A percentile compares a stretch with the other conserved stretches of the same genome.
These are phyloP conservation scores for Podospora australis DNA, from an alignment of 495 filamentous ascomycete genomes.

Conservation along the genomic window DNA sequence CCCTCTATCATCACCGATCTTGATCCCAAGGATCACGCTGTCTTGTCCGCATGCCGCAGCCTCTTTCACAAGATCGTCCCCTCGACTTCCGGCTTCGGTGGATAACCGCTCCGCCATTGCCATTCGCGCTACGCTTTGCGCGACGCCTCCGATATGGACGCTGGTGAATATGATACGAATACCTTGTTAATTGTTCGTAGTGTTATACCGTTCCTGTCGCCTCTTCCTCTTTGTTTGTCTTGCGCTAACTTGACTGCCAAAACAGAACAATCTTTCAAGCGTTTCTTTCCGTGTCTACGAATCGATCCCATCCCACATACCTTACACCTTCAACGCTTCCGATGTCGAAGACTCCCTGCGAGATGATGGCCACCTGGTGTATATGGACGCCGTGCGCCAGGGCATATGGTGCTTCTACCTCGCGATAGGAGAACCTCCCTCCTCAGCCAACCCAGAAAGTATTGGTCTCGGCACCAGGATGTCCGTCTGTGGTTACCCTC, in stretches of 20 bases:
- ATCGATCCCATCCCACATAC: conserved; percentile 30
- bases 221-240: background rate
- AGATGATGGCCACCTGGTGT: conserved; percentile 44
- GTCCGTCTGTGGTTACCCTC: conserved; percentile 33
- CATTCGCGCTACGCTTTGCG: conserved; percentile 11
- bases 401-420: conserved; percentile 49
- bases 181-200: conserved; percentile 42
- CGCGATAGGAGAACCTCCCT: conserved; percentile 24
- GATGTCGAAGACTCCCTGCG: conserved; percentile 42
- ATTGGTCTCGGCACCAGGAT: conserved; percentile 26
- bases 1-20: no score
- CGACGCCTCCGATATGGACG: conserved; percentile 42
- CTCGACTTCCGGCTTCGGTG: conserved; percentile 16
- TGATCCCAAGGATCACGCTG: conserved; percentile 1
- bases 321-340: conserved; percentile 33
- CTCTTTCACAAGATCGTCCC: conserved; percentile 8
- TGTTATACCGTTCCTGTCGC: background rate
- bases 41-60: conserved; percentile 15
- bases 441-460: conserved; percentile 18
- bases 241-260: conserved; percentile 13
- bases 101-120: conserved; percentile 15
- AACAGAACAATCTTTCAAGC: conserved; percentile 41
- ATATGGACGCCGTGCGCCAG: conserved; percentile 39
- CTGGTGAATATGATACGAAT: conserved; percentile 50
- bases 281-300: conserved; percentile 44